phyloP scores from a whole-genome alignment of 2,329 filamentous ascomycete genomes.

The Ophiostoma sp. region DNA sequence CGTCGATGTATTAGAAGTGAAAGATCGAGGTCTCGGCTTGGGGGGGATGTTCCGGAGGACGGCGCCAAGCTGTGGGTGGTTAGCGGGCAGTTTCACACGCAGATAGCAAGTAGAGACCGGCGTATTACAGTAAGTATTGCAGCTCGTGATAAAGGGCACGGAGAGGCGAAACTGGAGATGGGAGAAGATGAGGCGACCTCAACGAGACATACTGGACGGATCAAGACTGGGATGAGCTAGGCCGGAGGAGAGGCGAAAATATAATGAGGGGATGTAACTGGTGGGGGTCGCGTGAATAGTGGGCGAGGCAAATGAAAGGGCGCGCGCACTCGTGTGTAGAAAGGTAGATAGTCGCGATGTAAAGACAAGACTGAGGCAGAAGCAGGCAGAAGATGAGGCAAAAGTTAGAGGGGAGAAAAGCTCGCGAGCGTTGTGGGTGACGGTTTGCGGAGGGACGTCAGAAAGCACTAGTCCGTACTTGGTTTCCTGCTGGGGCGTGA shows the following conservation, averaged over 20 bases:
- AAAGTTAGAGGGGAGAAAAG: slow-evolving; percentile 9
- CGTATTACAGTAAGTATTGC: background rate
- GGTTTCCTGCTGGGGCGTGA: slow-evolving; percentile 11
- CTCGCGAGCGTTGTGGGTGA: slow-evolving; percentile 8
- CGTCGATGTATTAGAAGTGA: background rate
- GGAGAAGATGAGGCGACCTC: background rate
- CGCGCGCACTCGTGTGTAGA: background rate
- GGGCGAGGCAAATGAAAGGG: background rate
- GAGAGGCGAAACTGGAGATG: background rate
- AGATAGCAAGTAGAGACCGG: background rate
- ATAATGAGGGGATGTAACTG: background rate
- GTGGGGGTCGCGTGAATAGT: slow-evolving; percentile 8
- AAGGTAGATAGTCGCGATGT: background rate
- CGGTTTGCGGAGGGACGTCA: background rate
- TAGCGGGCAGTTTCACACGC: background rate
- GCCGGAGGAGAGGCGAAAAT: background rate
- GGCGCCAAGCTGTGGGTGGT: slow-evolving; percentile 1
- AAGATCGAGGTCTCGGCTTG: slow-evolving; percentile 2
- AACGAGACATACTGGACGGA: background rate
- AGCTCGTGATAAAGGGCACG: background rate
- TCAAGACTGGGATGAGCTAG: background rate
- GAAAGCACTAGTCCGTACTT: background rate
- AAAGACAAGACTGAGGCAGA: background rate
- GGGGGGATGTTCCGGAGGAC: background rate
- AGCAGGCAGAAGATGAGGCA: background rate